Percentiles rank a stretch among this genome's conserved stretches.
phyloP scores from a whole-genome alignment of 2,329 filamentous ascomycete genomes.

The Pseudogymnoascus sp. region DNA sequence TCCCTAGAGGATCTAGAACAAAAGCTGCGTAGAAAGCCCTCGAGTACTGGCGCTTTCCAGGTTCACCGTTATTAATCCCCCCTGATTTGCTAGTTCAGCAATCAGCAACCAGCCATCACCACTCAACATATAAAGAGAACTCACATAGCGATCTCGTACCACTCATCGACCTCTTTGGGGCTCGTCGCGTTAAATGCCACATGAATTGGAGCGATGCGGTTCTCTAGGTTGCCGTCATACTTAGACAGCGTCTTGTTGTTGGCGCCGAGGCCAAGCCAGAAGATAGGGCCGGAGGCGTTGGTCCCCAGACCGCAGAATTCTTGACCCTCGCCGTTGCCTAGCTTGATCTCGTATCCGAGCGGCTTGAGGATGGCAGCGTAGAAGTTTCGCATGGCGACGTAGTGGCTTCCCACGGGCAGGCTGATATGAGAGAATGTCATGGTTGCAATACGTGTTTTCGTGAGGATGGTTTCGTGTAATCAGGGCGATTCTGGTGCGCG shows the following conservation, averaged over 20 bases:
- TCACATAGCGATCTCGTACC: constrained; percentile 17
- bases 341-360: constrained; percentile 17
- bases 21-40: constrained; percentile 20
- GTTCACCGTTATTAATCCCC: constrained; percentile 17
- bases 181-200: constrained; percentile 16
- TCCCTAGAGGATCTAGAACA: constrained; percentile 19
- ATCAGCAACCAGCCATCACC: background rate
- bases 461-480: constrained; percentile 33
- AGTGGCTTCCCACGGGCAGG: constrained; percentile 15
- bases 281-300: constrained; percentile 12
- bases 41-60: constrained; percentile 17
- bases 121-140: background rate
- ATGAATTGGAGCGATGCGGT: constrained; percentile 11
- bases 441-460: constrained; percentile 13
- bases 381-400: constrained; percentile 18
- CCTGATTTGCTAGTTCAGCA: constrained; percentile 13
- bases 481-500: constrained; percentile 24
- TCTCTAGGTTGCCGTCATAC: background rate
- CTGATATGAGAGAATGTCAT: constrained; percentile 18
- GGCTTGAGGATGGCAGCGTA: constrained; percentile 17
- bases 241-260: constrained; percentile 6
- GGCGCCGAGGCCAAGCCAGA: constrained; percentile 18
- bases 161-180: constrained; percentile 15
- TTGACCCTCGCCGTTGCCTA: constrained; percentile 12
- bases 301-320: constrained; percentile 12